A percentile compares a stretch with the other conserved stretches of the same genome.
Conservation (phyloP, 768 basidiomycete genomes). For the Tricholoma furcatifolium region DNA sequence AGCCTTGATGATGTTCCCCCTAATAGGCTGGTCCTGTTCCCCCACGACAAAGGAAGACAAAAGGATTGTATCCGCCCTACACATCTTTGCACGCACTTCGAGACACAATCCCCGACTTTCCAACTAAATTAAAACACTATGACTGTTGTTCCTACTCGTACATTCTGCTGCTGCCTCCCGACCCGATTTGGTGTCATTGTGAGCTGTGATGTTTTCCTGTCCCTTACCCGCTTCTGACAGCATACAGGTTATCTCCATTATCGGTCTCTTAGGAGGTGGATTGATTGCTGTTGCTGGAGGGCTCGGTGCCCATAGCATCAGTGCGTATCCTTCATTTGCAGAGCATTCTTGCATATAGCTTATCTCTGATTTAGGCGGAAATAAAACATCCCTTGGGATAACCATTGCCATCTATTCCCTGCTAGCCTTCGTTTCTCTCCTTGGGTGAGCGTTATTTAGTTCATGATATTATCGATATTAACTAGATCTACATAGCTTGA, state of each 20-base stretch:
- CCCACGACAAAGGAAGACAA: slow-evolving; percentile 16
- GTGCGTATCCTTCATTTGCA: slow-evolving; percentile 1
- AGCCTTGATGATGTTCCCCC: slow-evolving; percentile 7
- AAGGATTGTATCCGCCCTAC: slow-evolving; percentile 18
- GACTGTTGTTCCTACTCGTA: slow-evolving; percentile 37
- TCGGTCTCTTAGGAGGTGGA: slow-evolving; percentile 45
- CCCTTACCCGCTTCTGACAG: background rate
- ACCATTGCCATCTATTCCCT: slow-evolving; percentile 41
- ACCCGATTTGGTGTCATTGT: slow-evolving; percentile 48
- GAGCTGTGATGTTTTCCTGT: slow-evolving; percentile 16
- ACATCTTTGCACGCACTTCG: slow-evolving; percentile 5
- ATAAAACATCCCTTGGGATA: slow-evolving; percentile 39
- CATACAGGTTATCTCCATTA: slow-evolving; percentile 38
- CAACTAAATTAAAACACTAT: slow-evolving; percentile 23
- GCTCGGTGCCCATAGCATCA: slow-evolving; percentile 10
- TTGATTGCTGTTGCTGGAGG: slow-evolving; percentile 35
- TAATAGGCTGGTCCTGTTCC: slow-evolving; percentile 50
- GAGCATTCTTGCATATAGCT: background rate
- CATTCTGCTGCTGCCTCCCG: slow-evolving; percentile 51
- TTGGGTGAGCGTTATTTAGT: slow-evolving; percentile 34
- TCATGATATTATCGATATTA: background rate
- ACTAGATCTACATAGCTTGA: slow-evolving; percentile 27
- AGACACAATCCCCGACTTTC: slow-evolving; percentile 3
- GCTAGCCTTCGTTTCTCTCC: slow-evolving; percentile 41
- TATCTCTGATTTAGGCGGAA: slow-evolving; percentile 24